Conservation (phyloP, 805 yeast species). For the Maudiozyma serrabonitensis region DNA sequence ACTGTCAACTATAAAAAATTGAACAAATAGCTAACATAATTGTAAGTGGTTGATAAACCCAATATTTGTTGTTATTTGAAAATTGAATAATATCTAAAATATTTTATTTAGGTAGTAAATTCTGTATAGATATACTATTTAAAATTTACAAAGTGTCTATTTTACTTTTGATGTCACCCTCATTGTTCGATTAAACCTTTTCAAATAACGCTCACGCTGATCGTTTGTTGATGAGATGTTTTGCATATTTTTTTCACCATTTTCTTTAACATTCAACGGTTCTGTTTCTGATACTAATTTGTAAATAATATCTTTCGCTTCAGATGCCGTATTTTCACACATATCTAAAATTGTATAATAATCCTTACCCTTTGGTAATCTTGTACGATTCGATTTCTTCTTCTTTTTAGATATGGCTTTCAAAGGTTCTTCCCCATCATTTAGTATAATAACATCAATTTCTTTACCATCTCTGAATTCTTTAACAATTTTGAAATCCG, state of each 20-base stretch:
- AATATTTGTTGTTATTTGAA: too few relatives aligned
- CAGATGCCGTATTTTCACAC: slow-evolving; percentile 24
- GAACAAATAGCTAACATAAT: too few relatives aligned
- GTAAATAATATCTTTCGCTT: slow-evolving; percentile 19
- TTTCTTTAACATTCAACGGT: background rate
- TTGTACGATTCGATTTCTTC: slow-evolving; percentile 7
- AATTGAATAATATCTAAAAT: too few relatives aligned
- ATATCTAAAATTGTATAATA: slow-evolving; percentile 14
- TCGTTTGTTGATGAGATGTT: background rate
- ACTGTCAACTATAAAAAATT: too few relatives aligned
- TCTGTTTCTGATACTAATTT: slow-evolving; percentile 8
- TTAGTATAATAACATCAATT: slow-evolving; percentile 18
- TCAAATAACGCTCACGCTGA: slow-evolving; percentile 5
- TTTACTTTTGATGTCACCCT: slow-evolving; percentile 2
- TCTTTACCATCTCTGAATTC: slow-evolving; percentile 13
- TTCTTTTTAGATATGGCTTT: background rate
- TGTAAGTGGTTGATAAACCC: too few relatives aligned
- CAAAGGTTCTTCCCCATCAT: background rate
- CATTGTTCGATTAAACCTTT: slow-evolving; percentile 7
- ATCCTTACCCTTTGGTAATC: slow-evolving; percentile 7
- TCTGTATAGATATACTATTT: background rate
- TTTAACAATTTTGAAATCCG: slow-evolving; percentile 7
- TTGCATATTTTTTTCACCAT: background rate
- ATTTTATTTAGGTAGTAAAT: too few relatives aligned
- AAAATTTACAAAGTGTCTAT: background rate